Percentiles rank a stretch among this genome's conserved stretches.
These are phyloP conservation scores for Microstroma glucosiphilum DNA, from an alignment of 1,284 basidiomycete species.

Conservation along the genomic window DNA sequence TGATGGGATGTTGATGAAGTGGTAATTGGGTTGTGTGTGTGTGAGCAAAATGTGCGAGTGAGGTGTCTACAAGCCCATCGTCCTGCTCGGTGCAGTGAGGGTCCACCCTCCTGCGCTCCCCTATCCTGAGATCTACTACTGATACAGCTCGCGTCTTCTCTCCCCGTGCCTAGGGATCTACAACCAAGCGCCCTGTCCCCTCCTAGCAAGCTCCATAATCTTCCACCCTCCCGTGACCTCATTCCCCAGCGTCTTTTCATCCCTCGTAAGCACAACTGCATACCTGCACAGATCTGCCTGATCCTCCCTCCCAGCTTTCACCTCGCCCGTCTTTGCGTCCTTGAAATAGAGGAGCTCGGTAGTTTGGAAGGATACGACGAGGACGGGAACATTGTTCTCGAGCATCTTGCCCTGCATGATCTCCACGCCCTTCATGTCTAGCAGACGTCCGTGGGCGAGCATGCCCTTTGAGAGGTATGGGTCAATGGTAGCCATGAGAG, in stretches of 20 bases:
- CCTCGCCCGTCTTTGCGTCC: slow-evolving; percentile 76
- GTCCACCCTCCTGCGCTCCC: too few species aligned
- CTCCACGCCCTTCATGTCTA: slow-evolving; percentile 44
- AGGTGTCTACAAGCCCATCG: too few species aligned
- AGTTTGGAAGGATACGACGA: slow-evolving; percentile 85
- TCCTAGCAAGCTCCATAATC: slow-evolving; percentile 70
- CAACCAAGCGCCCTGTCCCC: slow-evolving; percentile 21
- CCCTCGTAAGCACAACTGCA: slow-evolving; percentile 79
- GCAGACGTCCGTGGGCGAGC: slow-evolving; percentile 53
- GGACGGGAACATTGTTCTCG: slow-evolving; percentile 74
- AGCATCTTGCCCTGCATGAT: slow-evolving; percentile 53
- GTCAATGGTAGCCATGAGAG: slow-evolving; percentile 95
- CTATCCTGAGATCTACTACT: too few species aligned
- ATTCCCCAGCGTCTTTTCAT: slow-evolving; percentile 59
- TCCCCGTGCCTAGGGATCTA: too few species aligned
- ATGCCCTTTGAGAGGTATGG: slow-evolving; percentile 80
- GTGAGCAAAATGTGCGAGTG: too few species aligned
- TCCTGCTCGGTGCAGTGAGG: too few species aligned
- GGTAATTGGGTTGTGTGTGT: too few species aligned
- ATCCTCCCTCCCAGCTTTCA: slow-evolving; percentile 77
- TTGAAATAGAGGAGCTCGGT: slow-evolving; percentile 92
- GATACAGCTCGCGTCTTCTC: too few species aligned
- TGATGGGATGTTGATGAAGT: too few species aligned
- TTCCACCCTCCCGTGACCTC: slow-evolving; percentile 98
- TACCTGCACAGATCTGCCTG: slow-evolving; percentile 89